Evolutionary conservation across 495 filamentous ascomycete genomes (phyloP), one percentile per base, ranked within the genome.

Genomic region (Penicilliopsis zonata): DNA sequence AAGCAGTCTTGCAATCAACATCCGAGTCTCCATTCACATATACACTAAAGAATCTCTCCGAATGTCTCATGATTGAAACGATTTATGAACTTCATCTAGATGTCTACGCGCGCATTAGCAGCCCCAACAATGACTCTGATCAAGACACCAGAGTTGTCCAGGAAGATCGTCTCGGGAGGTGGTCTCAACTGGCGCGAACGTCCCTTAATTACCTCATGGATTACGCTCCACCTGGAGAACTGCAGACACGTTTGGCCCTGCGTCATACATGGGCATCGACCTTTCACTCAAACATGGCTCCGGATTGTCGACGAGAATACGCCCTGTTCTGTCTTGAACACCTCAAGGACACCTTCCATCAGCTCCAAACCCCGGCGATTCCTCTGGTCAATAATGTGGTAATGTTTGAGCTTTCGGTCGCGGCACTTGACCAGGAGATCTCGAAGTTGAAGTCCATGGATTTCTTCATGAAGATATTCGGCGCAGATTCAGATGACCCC

Each of bases 401-500:
- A 24, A 94, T 99, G 76, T 77, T 86, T 1, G 85, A 95, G 48
- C 66, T 99, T 12, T 95, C 92, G 0, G 62, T 69, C 3, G 67
- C 66, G 9, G 81, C 82, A 3, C 76, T 87, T 9, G 86, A 94
- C 28, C 76, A 85, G 18, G 90, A 99, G 46, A 81, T 94, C 16
- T 83, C 82, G 28, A 82, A 86, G 47, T 63, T 96, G 9, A 93
- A 82, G 9, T 96, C 86, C 0, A 86, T 90, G 74, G 92, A 94
- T 45, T 96, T 94, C 55, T 96, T 99, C 56, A 65, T 81, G 37
- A 80, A 74, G 18, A 72, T 99, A 1, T 94, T 95, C 41, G 64
- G 61, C 32, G 52, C 69, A 15, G 65, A 76, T 24, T 56, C 70
- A 19, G 72, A 72, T 21, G 75, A 94, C 45, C 79, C 90, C 0